Conservation (phyloP, 129 eudicot genomes). For the Gnaphalium uliginosum region DNA sequence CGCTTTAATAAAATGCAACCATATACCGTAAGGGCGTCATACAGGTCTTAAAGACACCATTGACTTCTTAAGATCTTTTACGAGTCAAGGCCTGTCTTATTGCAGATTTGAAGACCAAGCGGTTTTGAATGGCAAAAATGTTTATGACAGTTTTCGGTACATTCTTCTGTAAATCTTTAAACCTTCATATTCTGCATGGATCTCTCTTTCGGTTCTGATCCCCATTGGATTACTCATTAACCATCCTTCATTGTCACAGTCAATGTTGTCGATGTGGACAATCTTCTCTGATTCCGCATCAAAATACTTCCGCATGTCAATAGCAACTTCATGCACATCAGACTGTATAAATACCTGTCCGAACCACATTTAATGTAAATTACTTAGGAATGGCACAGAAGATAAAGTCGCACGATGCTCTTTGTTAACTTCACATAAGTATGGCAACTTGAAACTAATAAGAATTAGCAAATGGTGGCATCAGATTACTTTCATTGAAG, state of each 20-base stretch:
- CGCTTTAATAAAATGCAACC: not conserved
- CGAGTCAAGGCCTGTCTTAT: not conserved
- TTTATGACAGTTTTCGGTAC: constrained; percentile 56
- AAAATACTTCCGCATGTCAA: constrained; percentile 84
- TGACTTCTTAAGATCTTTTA: not conserved
- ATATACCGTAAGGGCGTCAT: not conserved
- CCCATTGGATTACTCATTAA: constrained; percentile 81
- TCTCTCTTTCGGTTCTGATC: constrained; percentile 90
- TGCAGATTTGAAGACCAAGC: not conserved
- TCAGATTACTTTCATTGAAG: not conserved
- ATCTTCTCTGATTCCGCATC: constrained; percentile 61
- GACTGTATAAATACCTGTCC: constrained; percentile 87
- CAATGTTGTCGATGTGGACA: constrained; percentile 37
- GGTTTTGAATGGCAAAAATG: not conserved
- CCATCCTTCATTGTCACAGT: constrained; percentile 84
- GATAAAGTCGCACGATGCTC: not conserved
- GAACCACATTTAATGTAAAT: not conserved
- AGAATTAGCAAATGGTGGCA: not conserved
- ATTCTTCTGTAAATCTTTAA: constrained; percentile 76
- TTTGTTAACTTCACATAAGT: not conserved
- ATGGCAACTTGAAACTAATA: not conserved
- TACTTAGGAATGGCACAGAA: not conserved
- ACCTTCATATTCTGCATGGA: constrained; percentile 92
- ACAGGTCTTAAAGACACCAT: not conserved
- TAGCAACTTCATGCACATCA: constrained; percentile 90